These are phyloP conservation scores for Starmerella apis DNA, from an alignment of 805 yeast species.

Conservation along the genomic window DNA sequence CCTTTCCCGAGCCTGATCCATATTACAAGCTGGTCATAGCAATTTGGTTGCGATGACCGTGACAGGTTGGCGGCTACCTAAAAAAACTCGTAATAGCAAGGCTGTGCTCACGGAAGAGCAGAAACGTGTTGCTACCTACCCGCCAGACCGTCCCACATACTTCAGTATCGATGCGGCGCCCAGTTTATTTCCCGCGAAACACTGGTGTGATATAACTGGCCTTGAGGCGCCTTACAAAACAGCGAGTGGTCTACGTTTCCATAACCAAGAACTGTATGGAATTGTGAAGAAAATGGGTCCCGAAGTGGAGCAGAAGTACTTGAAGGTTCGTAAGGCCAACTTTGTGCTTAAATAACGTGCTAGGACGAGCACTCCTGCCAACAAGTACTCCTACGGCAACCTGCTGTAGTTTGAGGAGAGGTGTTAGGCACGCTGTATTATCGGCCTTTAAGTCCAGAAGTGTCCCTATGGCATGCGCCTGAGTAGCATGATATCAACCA, in stretches of 20 bases:
- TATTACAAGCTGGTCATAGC: neutral
- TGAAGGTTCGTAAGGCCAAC: constrained; percentile 79
- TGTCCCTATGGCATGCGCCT: no score
- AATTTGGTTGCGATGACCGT: constrained; percentile 14
- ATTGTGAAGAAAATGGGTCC: constrained; percentile 68
- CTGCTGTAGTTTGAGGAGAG: no score
- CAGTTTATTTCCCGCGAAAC: constrained; percentile 64
- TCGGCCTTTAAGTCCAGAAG: no score
- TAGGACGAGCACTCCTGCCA: no score
- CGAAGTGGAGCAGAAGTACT: constrained; percentile 86
- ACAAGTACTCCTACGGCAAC: no score
- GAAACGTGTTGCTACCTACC: constrained; percentile 44
- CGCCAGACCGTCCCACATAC: constrained; percentile 46
- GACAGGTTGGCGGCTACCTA: constrained; percentile 42
- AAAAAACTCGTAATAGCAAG: constrained; percentile 62
- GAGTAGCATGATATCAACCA: no score
- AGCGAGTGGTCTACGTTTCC: constrained; percentile 65
- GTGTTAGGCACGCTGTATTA: no score
- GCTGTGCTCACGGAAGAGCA: constrained; percentile 71
- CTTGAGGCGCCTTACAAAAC: constrained; percentile 64
- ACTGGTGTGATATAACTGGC: constrained; percentile 91
- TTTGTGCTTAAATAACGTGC: constrained; percentile 59
- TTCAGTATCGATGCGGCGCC: constrained; percentile 77
- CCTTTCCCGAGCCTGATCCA: neutral
- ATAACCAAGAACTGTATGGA: constrained; percentile 74